These are phyloP conservation scores for Oenanthe sinensis DNA, from an alignment of 129 eudicot species.

Conservation along the genomic window DNA sequence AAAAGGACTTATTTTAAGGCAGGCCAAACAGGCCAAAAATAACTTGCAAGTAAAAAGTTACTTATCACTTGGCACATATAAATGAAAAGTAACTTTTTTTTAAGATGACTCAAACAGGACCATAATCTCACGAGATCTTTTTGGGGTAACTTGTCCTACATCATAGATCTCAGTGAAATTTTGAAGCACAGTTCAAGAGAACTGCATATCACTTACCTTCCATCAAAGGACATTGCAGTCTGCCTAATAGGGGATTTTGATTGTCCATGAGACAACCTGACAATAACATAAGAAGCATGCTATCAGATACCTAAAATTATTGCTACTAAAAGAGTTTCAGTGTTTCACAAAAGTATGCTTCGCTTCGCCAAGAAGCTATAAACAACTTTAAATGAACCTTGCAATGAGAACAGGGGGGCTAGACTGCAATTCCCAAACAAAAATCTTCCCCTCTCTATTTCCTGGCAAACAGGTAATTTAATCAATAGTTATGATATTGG, in stretches of 20 bases:
- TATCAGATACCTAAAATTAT: not conserved
- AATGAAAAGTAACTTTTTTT: too few species aligned
- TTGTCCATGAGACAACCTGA: constrained; percentile 80
- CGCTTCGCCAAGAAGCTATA: not conserved
- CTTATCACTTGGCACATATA: too few species aligned
- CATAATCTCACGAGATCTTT: too few species aligned
- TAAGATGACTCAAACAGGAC: too few species aligned
- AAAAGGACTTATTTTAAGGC: too few species aligned
- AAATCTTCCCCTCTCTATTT: constrained; percentile 93
- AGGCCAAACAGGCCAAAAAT: too few species aligned
- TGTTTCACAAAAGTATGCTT: not conserved
- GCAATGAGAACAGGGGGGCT: constrained; percentile 88
- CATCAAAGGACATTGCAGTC: constrained; percentile 96
- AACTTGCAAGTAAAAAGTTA: too few species aligned
- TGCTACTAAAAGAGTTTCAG: not conserved
- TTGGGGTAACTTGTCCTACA: too few species aligned
- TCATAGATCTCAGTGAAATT: not conserved
- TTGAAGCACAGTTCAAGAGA: not conserved
- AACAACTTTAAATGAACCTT: constrained; percentile 32
- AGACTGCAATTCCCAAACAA: constrained; percentile 90
- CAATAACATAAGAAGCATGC: constrained; percentile 7
- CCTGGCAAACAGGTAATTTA: constrained; percentile 31
- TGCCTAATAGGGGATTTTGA: constrained; percentile 92
- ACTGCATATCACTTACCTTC: constrained; percentile 44
- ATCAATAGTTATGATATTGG: not conserved